phyloP scores from a whole-genome alignment of 2,329 filamentous ascomycete genomes.

The Ceratocystis huliohia region DNA sequence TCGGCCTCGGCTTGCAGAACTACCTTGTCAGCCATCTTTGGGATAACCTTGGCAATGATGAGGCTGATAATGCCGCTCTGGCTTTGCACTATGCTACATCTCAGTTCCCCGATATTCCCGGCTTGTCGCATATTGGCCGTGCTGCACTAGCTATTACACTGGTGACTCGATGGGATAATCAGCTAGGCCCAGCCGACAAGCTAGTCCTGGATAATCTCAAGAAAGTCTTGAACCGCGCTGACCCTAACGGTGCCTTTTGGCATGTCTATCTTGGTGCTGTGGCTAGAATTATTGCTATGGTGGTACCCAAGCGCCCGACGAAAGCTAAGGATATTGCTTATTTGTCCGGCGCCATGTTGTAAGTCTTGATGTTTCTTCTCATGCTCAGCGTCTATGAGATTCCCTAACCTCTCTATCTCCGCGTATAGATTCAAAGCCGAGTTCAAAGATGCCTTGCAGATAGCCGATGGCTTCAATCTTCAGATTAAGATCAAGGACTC shows the following conservation, averaged over 20 bases:
- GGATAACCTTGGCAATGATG: constrained; percentile 37
- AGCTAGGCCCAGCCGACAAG: constrained; percentile 38
- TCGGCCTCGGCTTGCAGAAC: constrained; percentile 32
- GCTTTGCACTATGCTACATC: constrained; percentile 61
- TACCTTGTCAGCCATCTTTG: constrained; percentile 42
- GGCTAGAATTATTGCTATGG: constrained; percentile 32
- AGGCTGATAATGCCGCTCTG: constrained; percentile 47
- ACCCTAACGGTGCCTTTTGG: constrained; percentile 37
- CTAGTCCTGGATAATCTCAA: constrained; percentile 34
- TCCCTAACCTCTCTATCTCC: background rate
- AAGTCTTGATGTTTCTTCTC: constrained; percentile 23
- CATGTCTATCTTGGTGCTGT: constrained; percentile 41
- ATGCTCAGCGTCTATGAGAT: background rate
- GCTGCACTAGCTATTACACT: constrained; percentile 58
- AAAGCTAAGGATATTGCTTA: constrained; percentile 27
- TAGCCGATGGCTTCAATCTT: background rate
- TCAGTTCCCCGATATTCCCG: constrained; percentile 55
- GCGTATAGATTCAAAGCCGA: background rate
- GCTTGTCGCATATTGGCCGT: constrained; percentile 58
- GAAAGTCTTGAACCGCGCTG: constrained; percentile 30
- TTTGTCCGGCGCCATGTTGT: constrained; percentile 31
- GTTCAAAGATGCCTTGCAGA: background rate
- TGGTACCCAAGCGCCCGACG: constrained; percentile 34
- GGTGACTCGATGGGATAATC: constrained; percentile 61
- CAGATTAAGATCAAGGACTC: background rate